Evolutionary conservation across 176 grass and related monocot genomes (phyloP).

Genomic region (Olyra latifolia): DNA sequence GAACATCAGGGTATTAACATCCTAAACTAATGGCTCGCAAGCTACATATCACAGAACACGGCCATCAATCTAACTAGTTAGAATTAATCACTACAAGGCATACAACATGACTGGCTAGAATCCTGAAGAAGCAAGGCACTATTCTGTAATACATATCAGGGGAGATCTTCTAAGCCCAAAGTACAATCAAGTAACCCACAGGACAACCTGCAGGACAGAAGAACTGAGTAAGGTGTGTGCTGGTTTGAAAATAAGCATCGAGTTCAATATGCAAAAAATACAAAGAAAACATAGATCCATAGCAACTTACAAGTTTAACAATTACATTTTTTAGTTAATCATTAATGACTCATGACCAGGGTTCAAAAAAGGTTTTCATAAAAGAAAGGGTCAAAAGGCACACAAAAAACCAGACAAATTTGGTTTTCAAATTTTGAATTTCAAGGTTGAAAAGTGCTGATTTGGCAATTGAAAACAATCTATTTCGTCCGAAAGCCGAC

Average conservation of each 20-base stretch:
- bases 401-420: too few species aligned
- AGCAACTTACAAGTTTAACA: neutral
- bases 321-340: neutral
- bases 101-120: slow-evolving; percentile 28
- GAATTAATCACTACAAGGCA: slow-evolving; percentile 35
- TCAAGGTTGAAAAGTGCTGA: too few species aligned
- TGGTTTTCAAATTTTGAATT: too few species aligned
- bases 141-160: slow-evolving; percentile 22
- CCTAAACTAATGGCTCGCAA: slow-evolving; percentile 36
- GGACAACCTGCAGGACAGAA: slow-evolving; percentile 37
- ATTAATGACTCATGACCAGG: neutral
- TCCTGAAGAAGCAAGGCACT: slow-evolving; percentile 35
- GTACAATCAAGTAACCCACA: slow-evolving; percentile 21
- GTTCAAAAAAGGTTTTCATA: too few species aligned
- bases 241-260: neutral
- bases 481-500: too few species aligned
- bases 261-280: slow-evolving; percentile 14
- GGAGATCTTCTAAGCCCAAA: slow-evolving; percentile 23
- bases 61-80: slow-evolving; percentile 39
- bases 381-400: too few species aligned
- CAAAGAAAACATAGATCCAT: neutral
- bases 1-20: slow-evolving; percentile 44
- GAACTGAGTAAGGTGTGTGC: neutral
- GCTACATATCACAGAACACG: slow-evolving; percentile 42
- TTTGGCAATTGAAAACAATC: too few species aligned